These are phyloP conservation scores for Pythium aquatile DNA, from an alignment of 352 stramenopile species.

Conservation along the genomic window DNA sequence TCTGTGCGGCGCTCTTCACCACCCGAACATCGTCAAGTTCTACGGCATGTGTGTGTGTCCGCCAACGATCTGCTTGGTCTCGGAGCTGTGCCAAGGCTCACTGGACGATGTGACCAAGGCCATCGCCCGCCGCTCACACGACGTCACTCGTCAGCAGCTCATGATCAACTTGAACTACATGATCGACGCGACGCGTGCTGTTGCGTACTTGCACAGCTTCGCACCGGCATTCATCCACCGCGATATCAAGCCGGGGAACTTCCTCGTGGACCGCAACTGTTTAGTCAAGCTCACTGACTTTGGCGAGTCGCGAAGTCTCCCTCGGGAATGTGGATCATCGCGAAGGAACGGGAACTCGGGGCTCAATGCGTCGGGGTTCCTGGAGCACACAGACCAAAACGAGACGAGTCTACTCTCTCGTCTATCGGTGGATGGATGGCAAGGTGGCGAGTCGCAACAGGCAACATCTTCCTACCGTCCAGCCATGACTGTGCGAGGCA, in stretches of 20 bases:
- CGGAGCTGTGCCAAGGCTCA: slow-evolving; percentile 70
- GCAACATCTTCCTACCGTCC: slow-evolving; percentile 1
- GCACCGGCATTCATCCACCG: slow-evolving; percentile 65
- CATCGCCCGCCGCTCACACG: slow-evolving; percentile 44
- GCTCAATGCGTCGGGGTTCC: not conserved
- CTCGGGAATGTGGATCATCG: slow-evolving; percentile 20
- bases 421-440: not conserved
- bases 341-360: not conserved
- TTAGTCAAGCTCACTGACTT: slow-evolving; percentile 39
- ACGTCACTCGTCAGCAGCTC: slow-evolving; percentile 52
- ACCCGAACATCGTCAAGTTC: slow-evolving; percentile 84
- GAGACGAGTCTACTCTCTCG: slow-evolving; percentile 2
- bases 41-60: slow-evolving; percentile 82
- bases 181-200: slow-evolving; percentile 54
- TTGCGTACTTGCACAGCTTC: slow-evolving; percentile 77
- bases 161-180: slow-evolving; percentile 65
- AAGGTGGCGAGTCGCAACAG: not conserved
- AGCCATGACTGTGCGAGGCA: slow-evolving; percentile 74
- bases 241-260: slow-evolving; percentile 80
- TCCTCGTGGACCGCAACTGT: slow-evolving; percentile 61
- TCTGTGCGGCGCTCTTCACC: slow-evolving; percentile 62
- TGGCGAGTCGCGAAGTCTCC: slow-evolving; percentile 35
- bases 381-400: not conserved
- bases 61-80: slow-evolving; percentile 72
- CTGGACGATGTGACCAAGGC: slow-evolving; percentile 48